A percentile compares a stretch with the other conserved stretches of the same genome.
phyloP scores from a whole-genome alignment of 2,329 filamentous ascomycete genomes.

The Calonectria henricotiae region DNA sequence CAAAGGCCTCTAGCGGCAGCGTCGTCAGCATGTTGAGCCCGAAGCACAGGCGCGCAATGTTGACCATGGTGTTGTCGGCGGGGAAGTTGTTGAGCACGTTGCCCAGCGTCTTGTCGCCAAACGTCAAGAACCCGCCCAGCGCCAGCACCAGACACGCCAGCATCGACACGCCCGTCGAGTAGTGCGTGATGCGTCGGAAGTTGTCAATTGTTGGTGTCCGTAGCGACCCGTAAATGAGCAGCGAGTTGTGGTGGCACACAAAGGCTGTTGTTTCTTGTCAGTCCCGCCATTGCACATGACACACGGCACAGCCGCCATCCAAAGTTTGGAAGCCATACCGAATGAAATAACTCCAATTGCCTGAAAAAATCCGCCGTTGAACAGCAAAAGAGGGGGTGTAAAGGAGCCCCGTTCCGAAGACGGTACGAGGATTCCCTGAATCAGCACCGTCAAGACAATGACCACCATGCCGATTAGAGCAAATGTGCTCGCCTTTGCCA shows the following conservation, averaged over 20 bases:
- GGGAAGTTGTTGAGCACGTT: conserved; percentile 99
- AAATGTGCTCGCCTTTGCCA: conserved; percentile 95
- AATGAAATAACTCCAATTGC: conserved; percentile 99
- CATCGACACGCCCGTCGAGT: conserved; percentile 91
- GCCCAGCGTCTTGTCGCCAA: conserved; percentile 91
- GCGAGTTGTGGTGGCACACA: conserved; percentile 91
- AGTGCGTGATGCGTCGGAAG: conserved; percentile 94
- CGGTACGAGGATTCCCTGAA: conserved; percentile 85
- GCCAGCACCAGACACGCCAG: conserved; percentile 93
- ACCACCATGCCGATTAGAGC: conserved; percentile 94
- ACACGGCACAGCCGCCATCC: background rate
- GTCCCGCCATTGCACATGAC: background rate
- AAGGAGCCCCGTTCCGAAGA: conserved; percentile 81
- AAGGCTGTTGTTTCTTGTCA: conserved; percentile 64
- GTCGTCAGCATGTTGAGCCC: conserved; percentile 99
- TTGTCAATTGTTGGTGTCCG: conserved; percentile 96
- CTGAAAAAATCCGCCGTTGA: conserved; percentile 93
- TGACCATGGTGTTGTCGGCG: conserved; percentile 91
- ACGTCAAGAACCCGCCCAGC: conserved; percentile 90
- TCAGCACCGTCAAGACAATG: conserved; percentile 90
- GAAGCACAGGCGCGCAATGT: conserved; percentile 94
- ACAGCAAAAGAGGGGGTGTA: conserved; percentile 78
- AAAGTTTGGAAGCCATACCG: conserved; percentile 70
- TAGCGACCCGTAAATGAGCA: conserved; percentile 96
- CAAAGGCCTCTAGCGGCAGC: conserved; percentile 95